Conservation (phyloP, 768 basidiomycete species). For the Udeniomyces megalosporus region DNA sequence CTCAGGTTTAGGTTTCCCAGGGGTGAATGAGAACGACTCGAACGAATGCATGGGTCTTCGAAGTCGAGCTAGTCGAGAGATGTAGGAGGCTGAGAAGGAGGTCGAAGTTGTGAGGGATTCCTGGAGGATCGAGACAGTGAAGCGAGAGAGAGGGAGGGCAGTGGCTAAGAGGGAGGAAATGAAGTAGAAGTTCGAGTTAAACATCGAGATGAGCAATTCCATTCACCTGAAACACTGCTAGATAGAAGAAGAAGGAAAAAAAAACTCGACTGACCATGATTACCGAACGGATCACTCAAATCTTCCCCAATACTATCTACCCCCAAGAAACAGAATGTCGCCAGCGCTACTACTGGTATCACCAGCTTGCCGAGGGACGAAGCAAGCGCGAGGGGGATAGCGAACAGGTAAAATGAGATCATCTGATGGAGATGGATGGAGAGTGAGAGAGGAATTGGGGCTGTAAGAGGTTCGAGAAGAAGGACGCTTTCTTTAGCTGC, state of each 20-base stretch:
- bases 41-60: neutral
- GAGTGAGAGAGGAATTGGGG: constrained; percentile 5
- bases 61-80: neutral
- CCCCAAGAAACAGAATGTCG: constrained; percentile 9
- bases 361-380: neutral
- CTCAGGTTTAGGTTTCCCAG: neutral
- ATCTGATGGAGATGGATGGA: constrained; percentile 15
- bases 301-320: constrained; percentile 6
- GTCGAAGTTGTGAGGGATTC: neutral
- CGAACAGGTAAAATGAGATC: constrained; percentile 5
- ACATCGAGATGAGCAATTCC: too few relatives aligned
- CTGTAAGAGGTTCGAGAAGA: neutral
- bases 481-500: neutral
- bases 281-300: neutral
- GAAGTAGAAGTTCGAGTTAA: neutral
- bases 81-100: neutral
- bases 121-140: constrained; percentile 1
- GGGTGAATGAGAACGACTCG: too few relatives aligned
- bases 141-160: neutral
- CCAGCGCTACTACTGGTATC: neutral
- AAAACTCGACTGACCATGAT: constrained; percentile 1
- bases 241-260: neutral
- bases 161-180: neutral
- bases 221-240: too few relatives aligned
- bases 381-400: constrained; percentile 2